phyloP scores from a whole-genome alignment of 1,139 yeast genomes.

The Pichia sp. region DNA sequence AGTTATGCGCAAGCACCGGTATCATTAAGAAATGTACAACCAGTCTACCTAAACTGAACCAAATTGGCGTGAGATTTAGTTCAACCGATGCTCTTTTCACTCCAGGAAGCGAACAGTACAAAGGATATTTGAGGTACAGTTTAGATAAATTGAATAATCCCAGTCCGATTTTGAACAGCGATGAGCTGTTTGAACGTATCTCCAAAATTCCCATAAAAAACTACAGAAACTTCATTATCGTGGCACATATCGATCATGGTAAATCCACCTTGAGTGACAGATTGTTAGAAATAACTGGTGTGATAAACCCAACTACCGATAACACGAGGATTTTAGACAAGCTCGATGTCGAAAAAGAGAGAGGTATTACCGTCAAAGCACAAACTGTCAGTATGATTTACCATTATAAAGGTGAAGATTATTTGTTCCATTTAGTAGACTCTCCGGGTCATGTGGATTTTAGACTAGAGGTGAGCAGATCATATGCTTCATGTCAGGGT shows the following conservation, averaged over 20 bases:
- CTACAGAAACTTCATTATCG: slow-evolving; percentile 86
- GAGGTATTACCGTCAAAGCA: slow-evolving; percentile 96
- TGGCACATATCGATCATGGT: slow-evolving; percentile 97
- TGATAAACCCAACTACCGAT: slow-evolving; percentile 64
- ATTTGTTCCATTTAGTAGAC: slow-evolving; percentile 81
- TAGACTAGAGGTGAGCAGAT: slow-evolving; percentile 85
- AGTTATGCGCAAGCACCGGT: too few relatives aligned
- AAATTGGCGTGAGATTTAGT: too few relatives aligned
- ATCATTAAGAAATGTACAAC: too few relatives aligned
- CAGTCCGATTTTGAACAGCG: slow-evolving; percentile 13
- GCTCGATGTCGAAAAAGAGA: slow-evolving; percentile 87
- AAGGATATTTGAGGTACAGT: slow-evolving; percentile 19
- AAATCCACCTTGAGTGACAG: slow-evolving; percentile 89
- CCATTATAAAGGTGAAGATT: slow-evolving; percentile 61
- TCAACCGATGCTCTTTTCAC: slow-evolving; percentile 1
- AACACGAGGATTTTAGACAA: slow-evolving; percentile 87
- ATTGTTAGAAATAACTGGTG: slow-evolving; percentile 79
- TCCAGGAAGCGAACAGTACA: slow-evolving; percentile 15
- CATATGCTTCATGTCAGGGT: slow-evolving; percentile 95
- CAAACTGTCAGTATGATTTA: slow-evolving; percentile 95
- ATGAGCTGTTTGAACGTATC: slow-evolving; percentile 40
- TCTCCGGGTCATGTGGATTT: slow-evolving; percentile 99
- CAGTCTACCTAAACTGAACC: too few relatives aligned
- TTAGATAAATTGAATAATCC: slow-evolving; percentile 22
- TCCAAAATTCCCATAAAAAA: slow-evolving; percentile 69